Evolutionary conservation across 352 stramenopile genomes (phyloP), one percentile per base, ranked within the genome.

Genomic region (Globisporangium viniferum): DNA sequence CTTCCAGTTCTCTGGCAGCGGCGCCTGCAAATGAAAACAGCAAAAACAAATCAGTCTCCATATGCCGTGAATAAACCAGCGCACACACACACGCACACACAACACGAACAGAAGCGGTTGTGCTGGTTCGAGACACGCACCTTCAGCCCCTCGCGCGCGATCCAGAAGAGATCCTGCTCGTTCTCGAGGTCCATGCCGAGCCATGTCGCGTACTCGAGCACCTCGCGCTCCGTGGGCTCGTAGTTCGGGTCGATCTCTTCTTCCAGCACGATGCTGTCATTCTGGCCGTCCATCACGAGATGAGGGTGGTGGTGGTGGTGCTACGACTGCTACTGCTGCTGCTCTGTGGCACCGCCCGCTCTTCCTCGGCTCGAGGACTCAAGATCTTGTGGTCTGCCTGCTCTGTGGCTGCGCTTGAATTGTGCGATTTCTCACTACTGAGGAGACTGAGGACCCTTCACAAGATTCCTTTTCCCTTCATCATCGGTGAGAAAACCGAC

Each of bases 211-310:
- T 98, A 98, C 72, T 98, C 94, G 27, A 94, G 67, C 41, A 98
- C 88, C 72, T 98, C 94, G 49, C 91, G 86, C 72, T 98, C 81
- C 12, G 85, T 88, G 22, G 94, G 94, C 66, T 97, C 89, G 84
- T 98, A 98, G 79, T 98, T 97, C 2, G 93, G 93, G 63, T 98
- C 94, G 67, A 98, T 97, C 75, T 98, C 91, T 70, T 98, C 94
- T 73, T 98, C 93, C 36, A 98, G 73, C 24, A 98, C 81, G 67
- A 98, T 96, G 76, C 85, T 95, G 64, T 94, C 86, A 14, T 84
- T 70, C 56, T 76, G 72, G 18, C 72, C 73, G 33, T 90, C 82
- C 84, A 91, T 88, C 29, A 55, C 51, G 54, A 27, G 27, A 56
- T 46, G 31, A 12, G 4, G 15, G 3, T 22, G 20, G 31, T 33